Conservation (phyloP, 768 basidiomycete genomes). For the Phlegmacium glaucopus region DNA sequence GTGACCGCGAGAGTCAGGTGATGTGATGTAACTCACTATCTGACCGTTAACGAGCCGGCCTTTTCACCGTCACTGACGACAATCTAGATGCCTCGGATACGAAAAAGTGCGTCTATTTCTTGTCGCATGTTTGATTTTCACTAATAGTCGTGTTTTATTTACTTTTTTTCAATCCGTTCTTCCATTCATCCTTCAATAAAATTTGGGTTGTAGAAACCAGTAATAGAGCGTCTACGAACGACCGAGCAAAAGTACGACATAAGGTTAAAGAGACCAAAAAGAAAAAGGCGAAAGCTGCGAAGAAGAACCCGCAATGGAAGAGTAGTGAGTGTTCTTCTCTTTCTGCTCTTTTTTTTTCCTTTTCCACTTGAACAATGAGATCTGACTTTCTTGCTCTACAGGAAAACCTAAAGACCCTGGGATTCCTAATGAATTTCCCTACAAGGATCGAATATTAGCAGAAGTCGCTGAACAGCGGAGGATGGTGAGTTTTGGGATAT, state of each 20-base stretch:
- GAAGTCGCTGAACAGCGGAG: slow-evolving; percentile 84
- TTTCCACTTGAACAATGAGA: slow-evolving; percentile 1
- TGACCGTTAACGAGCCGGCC: no score
- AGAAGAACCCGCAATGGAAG: slow-evolving; percentile 86
- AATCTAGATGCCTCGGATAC: slow-evolving; percentile 56
- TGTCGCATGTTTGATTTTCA: not conserved
- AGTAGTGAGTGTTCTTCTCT: slow-evolving; percentile 54
- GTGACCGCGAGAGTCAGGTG: no score
- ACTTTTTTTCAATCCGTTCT: slow-evolving; percentile 1
- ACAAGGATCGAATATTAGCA: slow-evolving; percentile 91
- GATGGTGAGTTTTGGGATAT: slow-evolving; percentile 41
- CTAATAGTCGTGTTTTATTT: not conserved
- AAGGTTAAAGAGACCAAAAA: slow-evolving; percentile 75
- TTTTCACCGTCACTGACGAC: no score
- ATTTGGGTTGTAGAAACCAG: slow-evolving; percentile 65
- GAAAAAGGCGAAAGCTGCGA: slow-evolving; percentile 70
- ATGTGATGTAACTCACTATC: no score
- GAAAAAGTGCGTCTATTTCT: slow-evolving; percentile 50
- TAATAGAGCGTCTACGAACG: slow-evolving; percentile 70
- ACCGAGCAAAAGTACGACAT: slow-evolving; percentile 68
- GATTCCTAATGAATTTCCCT: slow-evolving; percentile 90
- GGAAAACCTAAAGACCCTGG: slow-evolving; percentile 88
- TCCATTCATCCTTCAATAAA: not conserved
- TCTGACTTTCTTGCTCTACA: slow-evolving; percentile 20
- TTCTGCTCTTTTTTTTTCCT: slow-evolving; percentile 4